Evolutionary conservation across 495 filamentous ascomycete species (phyloP).

Genomic region (Glonium stellatum): DNA sequence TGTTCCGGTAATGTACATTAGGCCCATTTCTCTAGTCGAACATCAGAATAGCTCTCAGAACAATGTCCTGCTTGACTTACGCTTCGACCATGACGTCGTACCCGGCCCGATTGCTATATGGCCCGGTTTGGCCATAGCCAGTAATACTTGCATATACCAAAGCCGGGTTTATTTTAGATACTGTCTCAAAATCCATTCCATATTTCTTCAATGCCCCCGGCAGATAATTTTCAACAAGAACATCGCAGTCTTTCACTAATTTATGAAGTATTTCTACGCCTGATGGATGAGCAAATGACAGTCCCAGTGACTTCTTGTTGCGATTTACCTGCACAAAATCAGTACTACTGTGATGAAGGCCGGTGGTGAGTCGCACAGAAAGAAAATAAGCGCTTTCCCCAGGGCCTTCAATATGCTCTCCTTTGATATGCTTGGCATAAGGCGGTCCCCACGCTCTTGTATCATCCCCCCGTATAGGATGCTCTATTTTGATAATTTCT

Average conservation of each 20-base stretch:
- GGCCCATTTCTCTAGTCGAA: slow-evolving; percentile 62
- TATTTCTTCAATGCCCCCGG: slow-evolving; percentile 90
- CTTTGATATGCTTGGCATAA: slow-evolving; percentile 66
- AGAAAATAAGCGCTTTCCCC: slow-evolving; percentile 96
- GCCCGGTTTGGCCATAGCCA: slow-evolving; percentile 84
- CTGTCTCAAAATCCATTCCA: slow-evolving; percentile 71
- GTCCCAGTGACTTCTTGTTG: slow-evolving; percentile 89
- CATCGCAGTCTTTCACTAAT: slow-evolving; percentile 76
- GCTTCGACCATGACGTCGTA: slow-evolving; percentile 99
- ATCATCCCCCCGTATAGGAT: slow-evolving; percentile 85
- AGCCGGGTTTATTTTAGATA: slow-evolving; percentile 70
- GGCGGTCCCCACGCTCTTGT: slow-evolving; percentile 95
- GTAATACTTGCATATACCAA: slow-evolving; percentile 69
- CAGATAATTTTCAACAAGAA: slow-evolving; percentile 95
- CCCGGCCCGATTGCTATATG: slow-evolving; percentile 79
- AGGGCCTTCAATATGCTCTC: slow-evolving; percentile 56
- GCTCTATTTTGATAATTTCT: slow-evolving; percentile 95
- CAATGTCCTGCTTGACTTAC: slow-evolving; percentile 15
- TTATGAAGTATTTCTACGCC: slow-evolving; percentile 82
- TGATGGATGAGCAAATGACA: slow-evolving; percentile 78
- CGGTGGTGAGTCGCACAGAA: slow-evolving; percentile 47
- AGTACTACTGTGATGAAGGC: not conserved
- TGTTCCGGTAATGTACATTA: slow-evolving; percentile 95
- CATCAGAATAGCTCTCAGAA: not conserved
- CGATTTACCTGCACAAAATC: slow-evolving; percentile 64